A percentile compares a stretch with the other conserved stretches of the same genome.
Conservation (phyloP, 129 eudicot species). For the Centella asiatica region DNA sequence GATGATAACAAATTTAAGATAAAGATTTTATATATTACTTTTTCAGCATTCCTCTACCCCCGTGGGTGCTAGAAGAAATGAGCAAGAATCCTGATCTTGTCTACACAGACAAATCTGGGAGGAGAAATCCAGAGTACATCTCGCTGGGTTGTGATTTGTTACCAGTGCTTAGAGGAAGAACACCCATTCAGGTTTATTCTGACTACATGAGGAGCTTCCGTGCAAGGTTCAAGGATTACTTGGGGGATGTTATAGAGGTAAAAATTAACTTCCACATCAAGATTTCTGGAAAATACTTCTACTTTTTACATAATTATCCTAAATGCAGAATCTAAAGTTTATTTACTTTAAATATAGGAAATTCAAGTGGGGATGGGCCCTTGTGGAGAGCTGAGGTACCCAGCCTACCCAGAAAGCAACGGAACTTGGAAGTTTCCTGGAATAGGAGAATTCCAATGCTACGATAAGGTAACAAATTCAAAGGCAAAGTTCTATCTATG, state of each 20-base stretch:
- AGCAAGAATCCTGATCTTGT: constrained; percentile 86
- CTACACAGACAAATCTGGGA: constrained; percentile 81
- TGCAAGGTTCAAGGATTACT: constrained; percentile 59
- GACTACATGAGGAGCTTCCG: constrained; percentile 86
- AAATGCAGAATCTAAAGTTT: background rate
- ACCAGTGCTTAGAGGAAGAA: constrained; percentile 91
- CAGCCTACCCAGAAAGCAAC: constrained; percentile 97
- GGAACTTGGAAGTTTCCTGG: constrained; percentile 99
- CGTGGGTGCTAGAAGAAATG: constrained; percentile 97
- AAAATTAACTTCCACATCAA: background rate
- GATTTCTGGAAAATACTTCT: background rate
- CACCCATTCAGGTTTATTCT: constrained; percentile 90
- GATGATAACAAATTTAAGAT: background rate
- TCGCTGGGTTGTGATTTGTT: constrained; percentile 77
- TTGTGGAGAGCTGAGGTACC: constrained; percentile 96
- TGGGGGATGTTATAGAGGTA: constrained; percentile 86
- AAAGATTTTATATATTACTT: constrained; percentile 1
- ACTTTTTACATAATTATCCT: background rate
- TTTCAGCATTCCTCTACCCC: constrained; percentile 90
- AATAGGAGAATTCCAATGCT: constrained; percentile 94
- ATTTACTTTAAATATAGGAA: constrained; percentile 39
- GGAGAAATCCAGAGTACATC: constrained; percentile 90
- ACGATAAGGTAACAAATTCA: constrained; percentile 63
- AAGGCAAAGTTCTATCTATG: background rate
- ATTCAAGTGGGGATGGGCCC: constrained; percentile 99